Conservation (phyloP, 352 stramenopile genomes). For the Lagenidium giganteum region DNA sequence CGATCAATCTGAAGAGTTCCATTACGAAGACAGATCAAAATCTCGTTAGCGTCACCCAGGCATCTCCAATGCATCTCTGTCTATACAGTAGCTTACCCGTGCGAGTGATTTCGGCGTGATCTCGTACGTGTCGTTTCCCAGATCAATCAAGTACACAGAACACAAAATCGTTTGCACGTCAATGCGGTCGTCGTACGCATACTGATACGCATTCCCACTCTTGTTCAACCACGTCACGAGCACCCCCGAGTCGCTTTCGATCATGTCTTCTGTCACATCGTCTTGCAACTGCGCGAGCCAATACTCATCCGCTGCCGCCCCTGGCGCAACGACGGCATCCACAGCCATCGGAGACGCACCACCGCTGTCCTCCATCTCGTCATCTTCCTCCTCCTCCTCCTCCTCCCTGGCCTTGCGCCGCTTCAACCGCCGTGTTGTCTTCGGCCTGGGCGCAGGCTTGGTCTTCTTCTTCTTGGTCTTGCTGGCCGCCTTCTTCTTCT, state of each 20-base stretch:
- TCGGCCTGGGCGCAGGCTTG: slow-evolving; percentile 2
- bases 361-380: background rate
- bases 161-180: slow-evolving; percentile 68
- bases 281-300: slow-evolving; percentile 71
- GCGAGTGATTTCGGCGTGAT: slow-evolving; percentile 60
- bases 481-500: background rate
- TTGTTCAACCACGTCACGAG: slow-evolving; percentile 64
- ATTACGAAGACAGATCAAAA: background rate
- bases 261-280: slow-evolving; percentile 74
- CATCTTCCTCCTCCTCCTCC: slow-evolving; percentile 3
- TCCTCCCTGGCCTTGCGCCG: slow-evolving; percentile 8
- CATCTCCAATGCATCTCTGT: too few relatives aligned
- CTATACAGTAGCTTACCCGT: too few relatives aligned
- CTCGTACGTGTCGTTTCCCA: slow-evolving; percentile 29
- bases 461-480: slow-evolving; percentile 8
- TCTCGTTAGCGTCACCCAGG: too few relatives aligned
- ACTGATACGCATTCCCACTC: slow-evolving; percentile 25
- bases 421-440: background rate
- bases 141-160: slow-evolving; percentile 55
- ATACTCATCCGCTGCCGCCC: slow-evolving; percentile 27
- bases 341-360: background rate
- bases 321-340: background rate
- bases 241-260: slow-evolving; percentile 38
- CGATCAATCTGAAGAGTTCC: slow-evolving; percentile 17
- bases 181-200: slow-evolving; percentile 56